phyloP scores from a whole-genome alignment of 345 rosid species.

The Cardamine chenopodiifolia region DNA sequence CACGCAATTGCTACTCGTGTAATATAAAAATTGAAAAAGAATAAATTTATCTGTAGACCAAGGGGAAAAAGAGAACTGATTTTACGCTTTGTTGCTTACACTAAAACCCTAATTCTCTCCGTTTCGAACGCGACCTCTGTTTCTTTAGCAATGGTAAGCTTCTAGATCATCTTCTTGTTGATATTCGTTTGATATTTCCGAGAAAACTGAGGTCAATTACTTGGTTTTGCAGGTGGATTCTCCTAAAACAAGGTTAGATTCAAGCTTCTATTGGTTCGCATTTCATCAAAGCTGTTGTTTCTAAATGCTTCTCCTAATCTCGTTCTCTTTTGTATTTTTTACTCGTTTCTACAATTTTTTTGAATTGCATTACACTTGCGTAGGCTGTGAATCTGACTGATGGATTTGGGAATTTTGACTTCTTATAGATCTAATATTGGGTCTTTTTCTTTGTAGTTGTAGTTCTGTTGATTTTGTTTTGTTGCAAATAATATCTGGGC shows the following conservation, averaged over 20 bases:
- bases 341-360: slow-evolving; percentile 3
- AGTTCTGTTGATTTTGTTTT: background rate
- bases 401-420: slow-evolving; percentile 16
- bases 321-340: background rate
- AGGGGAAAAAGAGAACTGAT: slow-evolving; percentile 6
- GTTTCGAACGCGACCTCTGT: slow-evolving; percentile 14
- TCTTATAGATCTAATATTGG: background rate
- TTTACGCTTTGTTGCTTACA: slow-evolving; percentile 17
- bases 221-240: slow-evolving; percentile 63
- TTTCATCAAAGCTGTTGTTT: background rate
- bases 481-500: background rate
- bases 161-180: background rate
- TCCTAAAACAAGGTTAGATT: slow-evolving; percentile 64
- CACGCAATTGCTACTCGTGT: background rate
- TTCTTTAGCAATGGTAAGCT: slow-evolving; percentile 39
- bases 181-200: background rate
- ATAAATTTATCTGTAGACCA: slow-evolving; percentile 15
- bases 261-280: background rate
- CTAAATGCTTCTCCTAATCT: background rate
- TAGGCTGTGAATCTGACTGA: slow-evolving; percentile 11
- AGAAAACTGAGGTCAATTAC: background rate
- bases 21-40: slow-evolving; percentile 3
- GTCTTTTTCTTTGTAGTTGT: background rate
- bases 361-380: slow-evolving; percentile 12
- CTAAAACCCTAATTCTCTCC: slow-evolving; percentile 40